Evolutionary conservation across 176 grass and related monocot species (phyloP).

Genomic region (Rhynchospora pubera): DNA sequence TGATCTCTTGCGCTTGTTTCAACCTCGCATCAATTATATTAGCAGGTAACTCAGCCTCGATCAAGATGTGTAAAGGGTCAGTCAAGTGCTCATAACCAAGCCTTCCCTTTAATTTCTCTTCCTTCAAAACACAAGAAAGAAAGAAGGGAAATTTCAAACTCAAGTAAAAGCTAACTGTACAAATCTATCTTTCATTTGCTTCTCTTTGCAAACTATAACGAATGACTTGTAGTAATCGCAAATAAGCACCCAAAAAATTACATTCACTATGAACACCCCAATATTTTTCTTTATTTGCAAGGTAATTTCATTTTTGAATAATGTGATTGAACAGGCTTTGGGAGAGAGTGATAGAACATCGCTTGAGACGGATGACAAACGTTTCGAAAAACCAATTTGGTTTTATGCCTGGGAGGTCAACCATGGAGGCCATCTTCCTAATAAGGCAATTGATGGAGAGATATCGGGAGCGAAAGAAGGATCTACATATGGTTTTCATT

Average conservation of each 20-base stretch:
- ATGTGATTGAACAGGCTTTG: background rate
- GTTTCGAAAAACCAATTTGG: no score
- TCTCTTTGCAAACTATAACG: background rate
- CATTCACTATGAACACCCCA: background rate
- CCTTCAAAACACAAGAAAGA: slow-evolving; percentile 27
- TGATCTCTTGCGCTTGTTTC: slow-evolving; percentile 71
- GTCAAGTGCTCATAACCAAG: slow-evolving; percentile 83
- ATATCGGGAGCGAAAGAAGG: no score
- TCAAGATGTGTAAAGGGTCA: slow-evolving; percentile 77
- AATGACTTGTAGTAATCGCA: background rate
- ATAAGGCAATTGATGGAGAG: no score
- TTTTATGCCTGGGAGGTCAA: no score
- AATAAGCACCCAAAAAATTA: background rate
- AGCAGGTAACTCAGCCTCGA: slow-evolving; percentile 70
- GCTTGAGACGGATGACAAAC: no score
- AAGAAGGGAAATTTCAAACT: background rate
- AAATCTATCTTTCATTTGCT: background rate
- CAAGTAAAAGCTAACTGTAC: background rate
- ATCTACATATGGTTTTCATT: no score
- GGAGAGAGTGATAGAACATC: no score
- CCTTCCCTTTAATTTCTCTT: slow-evolving; percentile 76
- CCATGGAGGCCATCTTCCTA: no score
- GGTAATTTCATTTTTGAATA: background rate
- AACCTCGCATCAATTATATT: slow-evolving; percentile 68
- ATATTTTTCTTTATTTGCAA: background rate